Conservation (phyloP, 495 filamentous ascomycete species). For the Podospora sp. region DNA sequence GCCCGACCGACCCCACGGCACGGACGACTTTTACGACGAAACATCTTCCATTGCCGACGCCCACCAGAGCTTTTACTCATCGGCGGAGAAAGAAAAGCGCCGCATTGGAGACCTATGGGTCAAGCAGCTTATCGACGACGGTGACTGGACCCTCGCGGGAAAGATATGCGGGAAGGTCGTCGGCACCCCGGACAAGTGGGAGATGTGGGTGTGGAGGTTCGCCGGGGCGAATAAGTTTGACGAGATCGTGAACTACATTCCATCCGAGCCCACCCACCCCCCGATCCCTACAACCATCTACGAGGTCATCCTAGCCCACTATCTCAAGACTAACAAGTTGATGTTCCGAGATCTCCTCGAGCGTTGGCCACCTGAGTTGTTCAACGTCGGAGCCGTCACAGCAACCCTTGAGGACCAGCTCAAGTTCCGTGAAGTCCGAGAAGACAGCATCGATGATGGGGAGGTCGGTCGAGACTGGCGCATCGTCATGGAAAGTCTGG, state of each 20-base stretch:
- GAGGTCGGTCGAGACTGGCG: constrained; percentile 76
- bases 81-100: constrained; percentile 85
- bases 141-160: constrained; percentile 77
- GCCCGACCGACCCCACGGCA: constrained; percentile 52
- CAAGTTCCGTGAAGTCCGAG: constrained; percentile 63
- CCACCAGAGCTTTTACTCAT: constrained; percentile 56
- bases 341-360: constrained; percentile 79
- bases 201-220: constrained; percentile 92
- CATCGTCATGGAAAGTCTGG: constrained; percentile 78
- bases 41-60: constrained; percentile 63
- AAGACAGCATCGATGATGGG: constrained; percentile 68
- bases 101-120: constrained; percentile 92
- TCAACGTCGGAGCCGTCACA: constrained; percentile 70
- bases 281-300: constrained; percentile 82
- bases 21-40: constrained; percentile 82
- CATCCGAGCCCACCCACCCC: constrained; percentile 70
- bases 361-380: constrained; percentile 81
- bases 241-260: constrained; percentile 85
- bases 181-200: constrained; percentile 78
- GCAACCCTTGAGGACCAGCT: constrained; percentile 74
- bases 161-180: constrained; percentile 78
- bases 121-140: constrained; percentile 71
- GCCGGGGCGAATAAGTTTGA: constrained; percentile 81
- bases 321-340: constrained; percentile 69
- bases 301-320: constrained; percentile 83